phyloP scores from a whole-genome alignment of 441 rosid genomes.

The Lepidium campestre region DNA sequence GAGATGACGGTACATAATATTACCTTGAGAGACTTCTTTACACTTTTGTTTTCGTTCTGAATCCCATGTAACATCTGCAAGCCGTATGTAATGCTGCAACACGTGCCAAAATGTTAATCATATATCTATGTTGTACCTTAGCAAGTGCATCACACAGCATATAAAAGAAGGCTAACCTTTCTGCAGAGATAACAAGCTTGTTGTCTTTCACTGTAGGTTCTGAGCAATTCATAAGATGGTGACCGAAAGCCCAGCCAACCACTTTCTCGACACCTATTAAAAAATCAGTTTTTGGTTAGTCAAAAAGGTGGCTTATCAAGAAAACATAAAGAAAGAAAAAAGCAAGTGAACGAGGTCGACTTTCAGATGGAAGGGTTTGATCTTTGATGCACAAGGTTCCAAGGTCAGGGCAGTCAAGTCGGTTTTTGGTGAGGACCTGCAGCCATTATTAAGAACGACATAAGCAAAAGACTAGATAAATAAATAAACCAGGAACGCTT shows the following conservation, averaged over 20 bases:
- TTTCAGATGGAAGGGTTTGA: conserved; percentile 69
- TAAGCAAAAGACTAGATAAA: not conserved
- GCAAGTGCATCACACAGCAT: not conserved
- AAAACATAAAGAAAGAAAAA: not conserved
- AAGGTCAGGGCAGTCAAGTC: conserved; percentile 77
- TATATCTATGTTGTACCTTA: not conserved
- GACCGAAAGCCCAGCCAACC: conserved; percentile 90
- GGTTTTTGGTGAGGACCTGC: conserved; percentile 51
- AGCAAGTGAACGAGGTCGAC: conserved; percentile 36
- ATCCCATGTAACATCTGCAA: conserved; percentile 68
- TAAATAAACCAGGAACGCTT: not conserved
- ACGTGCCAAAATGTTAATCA: conserved; percentile 5
- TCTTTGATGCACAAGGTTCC: conserved; percentile 70
- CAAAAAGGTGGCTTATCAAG: not conserved
- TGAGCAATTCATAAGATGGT: conserved; percentile 70
- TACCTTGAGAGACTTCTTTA: conserved; percentile 94
- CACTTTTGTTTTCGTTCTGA: conserved; percentile 78
- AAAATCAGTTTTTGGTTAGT: conserved; percentile 8
- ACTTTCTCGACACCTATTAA: conserved; percentile 81
- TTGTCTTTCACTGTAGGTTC: conserved; percentile 57
- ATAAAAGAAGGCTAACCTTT: conserved; percentile 50
- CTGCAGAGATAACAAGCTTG: conserved; percentile 65
- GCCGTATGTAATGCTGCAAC: conserved; percentile 73
- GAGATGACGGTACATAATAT: conserved; percentile 5
- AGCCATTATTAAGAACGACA: conserved; percentile 4